Base-by-base conservation (phyloP, 169 alveolate genomes). In the Plasmodium sp. region DNA sequence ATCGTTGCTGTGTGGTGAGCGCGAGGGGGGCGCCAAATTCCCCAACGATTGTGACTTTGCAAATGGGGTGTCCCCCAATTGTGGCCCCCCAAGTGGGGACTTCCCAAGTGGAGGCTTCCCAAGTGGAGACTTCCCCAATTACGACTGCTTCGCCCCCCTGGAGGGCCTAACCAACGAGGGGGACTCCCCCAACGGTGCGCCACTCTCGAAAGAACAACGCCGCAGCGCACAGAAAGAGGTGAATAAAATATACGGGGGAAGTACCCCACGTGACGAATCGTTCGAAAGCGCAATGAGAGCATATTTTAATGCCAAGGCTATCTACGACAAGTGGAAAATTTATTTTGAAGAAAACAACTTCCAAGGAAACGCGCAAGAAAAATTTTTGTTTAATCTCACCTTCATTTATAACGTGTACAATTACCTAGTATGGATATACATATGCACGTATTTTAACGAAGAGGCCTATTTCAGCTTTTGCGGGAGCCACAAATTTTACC, bases 341-440 rank as follows among this genome's bases (percentile, higher is more conserved):
- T 90, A 80, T 90, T 81, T 90, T 90, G 83, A 80, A 71, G 80
- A 58, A 9, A 81, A 62, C 5, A 58, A 41, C 45, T 31, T 90
- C 51, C 36, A 62, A 58, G 43, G 72, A 62, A 90, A 58, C 27
- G 41, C 12, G 14, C 94, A 90, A 90, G 94, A 90, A 22, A 18
- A 27, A 2, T 90, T 90, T 90, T 80, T 79, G 43, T 80, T 80
- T 62, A 79, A 90, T 67, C 72, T 90, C 4, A 34, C 91, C 51
- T 90, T 90, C 74, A 81, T 90, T 58, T 90, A 90, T 81, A 90
- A 90, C 83, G 83, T 90, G 33, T 90, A 90, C 73, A 90, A 90
- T 67, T 90, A 90, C 74, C 67, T 90, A 79, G 83, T 90, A 45
- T 62, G 72, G 54, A 80, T 90, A 58, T 90, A 90, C 51, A 81